Evolutionary conservation across 2,329 filamentous ascomycete species (phyloP), one percentile per base, ranked within the genome.

Genomic region (Aspergillus awamori): DNA sequence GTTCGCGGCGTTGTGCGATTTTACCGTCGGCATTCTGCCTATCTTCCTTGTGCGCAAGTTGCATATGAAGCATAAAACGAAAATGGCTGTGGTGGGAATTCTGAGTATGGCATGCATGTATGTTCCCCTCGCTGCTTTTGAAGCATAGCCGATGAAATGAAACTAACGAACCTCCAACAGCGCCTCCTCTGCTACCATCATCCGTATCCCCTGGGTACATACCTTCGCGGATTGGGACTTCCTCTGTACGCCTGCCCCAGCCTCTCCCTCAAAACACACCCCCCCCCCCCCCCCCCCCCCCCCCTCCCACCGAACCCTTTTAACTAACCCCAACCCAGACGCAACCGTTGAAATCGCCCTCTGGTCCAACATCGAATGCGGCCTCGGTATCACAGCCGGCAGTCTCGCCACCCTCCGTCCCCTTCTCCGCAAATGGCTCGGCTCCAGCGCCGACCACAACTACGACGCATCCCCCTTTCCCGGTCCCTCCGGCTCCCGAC

Each of bases 41-140:
- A 80, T 84, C 8, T 83, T 83, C 65, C 76, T 88, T 3, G 78
- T 88, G 1, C 81, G 76, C 71, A 79, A 81, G n/a, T 70, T 88
- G 30, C 81, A 86, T 54, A 86, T 88, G 80, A 80, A 81, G 55
- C 70, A 64, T 11, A 77, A 77, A 60, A 82, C 80, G 4, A 87
- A 87, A 67, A 17, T 82, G 2, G 78, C 84, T 0, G 76, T 87
- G 4, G 79, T 82, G 8, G 77, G 79, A 0, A 79, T 88, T 48
- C 73, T 88, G 49, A 24, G 45, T 30, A 13, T 45, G 74, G 86
- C 83, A 39, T 84, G 84, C 64, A 77, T 79, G 70, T 72, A 64
- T 39, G 70, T 66, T 33, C 10, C 43, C 24, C 45, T 38, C 10
- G 22, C n/a, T 36, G 22, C n/a, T 17, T 17, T 17, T 22, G 10